These are phyloP conservation scores for Mycothermus thermophilus DNA, from an alignment of 495 filamentous ascomycete genomes.

Conservation along the genomic window DNA sequence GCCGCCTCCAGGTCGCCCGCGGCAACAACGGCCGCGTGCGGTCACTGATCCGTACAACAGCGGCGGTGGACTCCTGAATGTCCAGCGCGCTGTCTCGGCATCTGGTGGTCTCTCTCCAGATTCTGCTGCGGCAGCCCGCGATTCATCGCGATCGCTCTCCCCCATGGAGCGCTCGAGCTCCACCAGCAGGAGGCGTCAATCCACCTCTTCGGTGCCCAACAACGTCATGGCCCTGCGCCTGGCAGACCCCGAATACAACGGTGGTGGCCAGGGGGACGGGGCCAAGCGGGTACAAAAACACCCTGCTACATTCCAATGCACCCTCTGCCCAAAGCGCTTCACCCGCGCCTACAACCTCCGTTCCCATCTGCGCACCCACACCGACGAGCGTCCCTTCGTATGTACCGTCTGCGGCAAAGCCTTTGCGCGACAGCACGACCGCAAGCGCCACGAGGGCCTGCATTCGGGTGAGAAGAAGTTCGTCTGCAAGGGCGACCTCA, in stretches of 20 bases:
- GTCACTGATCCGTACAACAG: slow-evolving; percentile 61
- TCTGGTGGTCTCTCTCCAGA: slow-evolving; percentile 32
- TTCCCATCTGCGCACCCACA: slow-evolving; percentile 85
- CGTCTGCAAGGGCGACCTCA: slow-evolving; percentile 82
- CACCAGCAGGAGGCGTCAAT: slow-evolving; percentile 59
- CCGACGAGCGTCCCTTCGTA: slow-evolving; percentile 86
- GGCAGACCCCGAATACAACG: slow-evolving; percentile 73
- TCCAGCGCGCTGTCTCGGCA: slow-evolving; percentile 21
- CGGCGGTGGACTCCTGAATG: slow-evolving; percentile 24
- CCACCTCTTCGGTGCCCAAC: slow-evolving; percentile 72
- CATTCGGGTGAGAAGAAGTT: slow-evolving; percentile 95
- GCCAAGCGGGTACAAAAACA: slow-evolving; percentile 84
- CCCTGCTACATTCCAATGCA: slow-evolving; percentile 83
- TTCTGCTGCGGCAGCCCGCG: slow-evolving; percentile 30
- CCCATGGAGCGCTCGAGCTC: slow-evolving; percentile 46
- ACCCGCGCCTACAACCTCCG: slow-evolving; percentile 82
- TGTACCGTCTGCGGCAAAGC: slow-evolving; percentile 94
- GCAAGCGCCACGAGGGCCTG: slow-evolving; percentile 80
- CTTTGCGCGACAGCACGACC: slow-evolving; percentile 85
- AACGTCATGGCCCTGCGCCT: slow-evolving; percentile 89
- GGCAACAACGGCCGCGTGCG: slow-evolving; percentile 47
- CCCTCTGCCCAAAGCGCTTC: slow-evolving; percentile 72
- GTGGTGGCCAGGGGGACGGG: slow-evolving; percentile 28
- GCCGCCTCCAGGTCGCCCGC: slow-evolving; percentile 21
- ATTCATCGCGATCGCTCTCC: slow-evolving; percentile 52